These are phyloP conservation scores for Yarrowia porcina DNA, from an alignment of 805 yeast genomes.

Conservation along the genomic window DNA sequence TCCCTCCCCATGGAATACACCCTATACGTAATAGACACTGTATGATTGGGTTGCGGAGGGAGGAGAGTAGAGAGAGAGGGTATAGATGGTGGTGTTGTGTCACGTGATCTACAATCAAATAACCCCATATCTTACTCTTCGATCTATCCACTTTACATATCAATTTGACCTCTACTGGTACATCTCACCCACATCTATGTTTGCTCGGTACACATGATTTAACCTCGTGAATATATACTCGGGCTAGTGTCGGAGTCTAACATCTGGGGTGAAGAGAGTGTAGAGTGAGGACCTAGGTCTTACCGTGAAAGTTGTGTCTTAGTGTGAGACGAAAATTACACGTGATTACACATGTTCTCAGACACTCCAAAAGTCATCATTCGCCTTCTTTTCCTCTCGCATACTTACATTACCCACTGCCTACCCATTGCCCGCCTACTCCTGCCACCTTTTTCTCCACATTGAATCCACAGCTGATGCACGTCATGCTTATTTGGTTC, in stretches of 20 bases:
- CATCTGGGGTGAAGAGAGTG: not conserved
- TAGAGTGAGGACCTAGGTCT: too few relatives aligned
- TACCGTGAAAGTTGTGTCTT: too few relatives aligned
- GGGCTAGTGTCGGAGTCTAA: slow-evolving; percentile 22
- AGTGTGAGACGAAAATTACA: too few relatives aligned
- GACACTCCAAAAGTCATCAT: too few relatives aligned
- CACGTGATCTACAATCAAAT: not conserved
- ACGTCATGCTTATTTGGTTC: slow-evolving; percentile 12
- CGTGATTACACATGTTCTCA: too few relatives aligned
- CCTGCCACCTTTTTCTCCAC: slow-evolving; percentile 23
- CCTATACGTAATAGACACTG: not conserved
- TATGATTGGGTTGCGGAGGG: not conserved
- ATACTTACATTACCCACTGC: too few relatives aligned
- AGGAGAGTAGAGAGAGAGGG: not conserved
- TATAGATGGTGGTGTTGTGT: too few relatives aligned
- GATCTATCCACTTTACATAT: too few relatives aligned
- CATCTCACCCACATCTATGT: not conserved
- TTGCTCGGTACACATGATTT: slow-evolving; percentile 8
- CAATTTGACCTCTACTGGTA: not conserved
- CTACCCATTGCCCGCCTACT: not conserved
- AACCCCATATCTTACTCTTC: too few relatives aligned
- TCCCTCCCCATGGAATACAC: not conserved
- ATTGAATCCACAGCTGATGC: not conserved
- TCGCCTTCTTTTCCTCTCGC: too few relatives aligned
- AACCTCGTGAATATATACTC: slow-evolving; percentile 10